A percentile compares a stretch with the other conserved stretches of the same genome.
These are phyloP conservation scores for Suhomyces choctaworum DNA, from an alignment of 1,139 yeast genomes.

Conservation along the genomic window DNA sequence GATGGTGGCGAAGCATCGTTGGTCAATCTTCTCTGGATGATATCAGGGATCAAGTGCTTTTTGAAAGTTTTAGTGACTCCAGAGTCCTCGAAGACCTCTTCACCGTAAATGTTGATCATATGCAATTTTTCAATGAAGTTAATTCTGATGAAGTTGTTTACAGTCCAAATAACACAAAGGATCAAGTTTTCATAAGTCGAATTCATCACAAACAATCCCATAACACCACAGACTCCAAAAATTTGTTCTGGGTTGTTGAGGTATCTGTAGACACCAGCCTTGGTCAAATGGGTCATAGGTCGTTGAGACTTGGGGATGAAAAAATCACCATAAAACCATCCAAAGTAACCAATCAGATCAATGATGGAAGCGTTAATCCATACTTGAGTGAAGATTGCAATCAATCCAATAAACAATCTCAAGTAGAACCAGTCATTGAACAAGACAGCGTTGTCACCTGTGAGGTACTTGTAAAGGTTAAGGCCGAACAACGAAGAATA, in stretches of 20 bases:
- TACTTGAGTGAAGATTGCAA: conserved; percentile 59
- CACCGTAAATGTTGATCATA: conserved; percentile 78
- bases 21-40: conserved; percentile 37
- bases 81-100: conserved; percentile 57
- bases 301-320: conserved; percentile 56
- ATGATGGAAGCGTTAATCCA: conserved; percentile 75
- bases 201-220: conserved; percentile 72
- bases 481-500: conserved; percentile 48
- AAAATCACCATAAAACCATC: conserved; percentile 91
- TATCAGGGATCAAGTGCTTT: conserved; percentile 48
- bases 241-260: conserved; percentile 84
- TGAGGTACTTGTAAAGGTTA: conserved; percentile 33
- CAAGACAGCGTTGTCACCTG: conserved; percentile 21
- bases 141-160: conserved; percentile 64
- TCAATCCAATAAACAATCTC: conserved; percentile 57
- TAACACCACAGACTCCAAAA: conserved; percentile 78
- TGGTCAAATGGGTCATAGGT: conserved; percentile 53
- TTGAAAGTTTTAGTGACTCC: conserved; percentile 69
- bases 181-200: conserved; percentile 57
- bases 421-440: conserved; percentile 51
- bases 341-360: conserved; percentile 77
- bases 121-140: conserved; percentile 79
- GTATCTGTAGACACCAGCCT: conserved; percentile 83
- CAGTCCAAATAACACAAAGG: conserved; percentile 68
- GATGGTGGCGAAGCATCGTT: conserved; percentile 17